Evolutionary conservation across 306 rosid species (phyloP), one percentile per base, ranked within the genome.

Genomic region (Ochetophila trinervis): DNA sequence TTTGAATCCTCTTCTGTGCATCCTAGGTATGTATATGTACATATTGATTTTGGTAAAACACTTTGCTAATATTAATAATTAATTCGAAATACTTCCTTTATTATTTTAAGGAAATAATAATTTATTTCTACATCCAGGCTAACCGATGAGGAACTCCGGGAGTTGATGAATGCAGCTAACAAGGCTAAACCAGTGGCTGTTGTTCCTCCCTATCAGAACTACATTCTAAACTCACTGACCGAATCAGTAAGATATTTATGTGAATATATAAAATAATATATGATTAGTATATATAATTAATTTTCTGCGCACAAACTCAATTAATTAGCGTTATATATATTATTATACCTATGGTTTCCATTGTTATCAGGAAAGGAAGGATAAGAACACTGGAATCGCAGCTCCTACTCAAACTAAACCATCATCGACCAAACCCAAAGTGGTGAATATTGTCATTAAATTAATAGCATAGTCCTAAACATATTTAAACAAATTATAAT

Each of bases 171-270:
- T 37, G 12, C 13, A 6, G 13, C 1, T 40, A 10, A 9, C 12
- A 9, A 9, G 10, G 12, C 45, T 10, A 40, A 40, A 40, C 45
- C 45, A 40, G 12, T 12, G 6, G 45, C 14, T 40, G 45, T 12
- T 40, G 45, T 40, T 8, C 45, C 45, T 40, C 2, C 45, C 11
- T 40, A 40, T 12, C 45, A 22, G 27, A 27, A 6, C 34, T 44
- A 57, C 37, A 8, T 35, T 34, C 40, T 15, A 19, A 61, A 53
- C 22, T 66, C 62, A 23, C 57, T 14, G 32, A 17, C 30, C 22
- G 50, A 66, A 55, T 57, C 1, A 32, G 78, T 74, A 74, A 53
- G 16, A 27, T 27, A n/a, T n/a, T n/a, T n/a, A n/a, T n/a, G n/a
- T n/a, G n/a, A n/a, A n/a, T n/a, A n/a, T n/a, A n/a, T n/a, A n/a